These are phyloP conservation scores for Lathyrus tuberosus DNA, from an alignment of 306 rosid species.

Conservation along the genomic window DNA sequence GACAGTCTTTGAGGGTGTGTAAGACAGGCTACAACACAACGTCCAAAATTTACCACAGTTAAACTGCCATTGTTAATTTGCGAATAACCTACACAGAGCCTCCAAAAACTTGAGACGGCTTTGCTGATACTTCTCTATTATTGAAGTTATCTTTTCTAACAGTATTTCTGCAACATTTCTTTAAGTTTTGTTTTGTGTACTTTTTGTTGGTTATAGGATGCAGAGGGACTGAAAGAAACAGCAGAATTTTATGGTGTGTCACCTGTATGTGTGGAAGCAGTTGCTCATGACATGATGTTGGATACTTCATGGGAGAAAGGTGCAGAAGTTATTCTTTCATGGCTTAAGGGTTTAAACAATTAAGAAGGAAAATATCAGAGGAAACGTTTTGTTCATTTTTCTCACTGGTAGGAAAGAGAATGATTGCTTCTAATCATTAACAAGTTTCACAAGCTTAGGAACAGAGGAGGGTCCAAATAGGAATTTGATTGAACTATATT, in stretches of 20 bases:
- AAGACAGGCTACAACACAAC: no score
- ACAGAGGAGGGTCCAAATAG: constrained; percentile 19
- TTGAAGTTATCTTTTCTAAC: not conserved
- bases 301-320: constrained; percentile 80
- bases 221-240: constrained; percentile 72
- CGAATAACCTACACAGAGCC: no score
- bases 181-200: constrained; percentile 18
- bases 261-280: constrained; percentile 59
- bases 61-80: no score
- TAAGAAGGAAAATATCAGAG: constrained; percentile 19
- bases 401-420: not conserved
- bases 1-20: no score
- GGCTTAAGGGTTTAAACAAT: constrained; percentile 53
- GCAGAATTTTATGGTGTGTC: constrained; percentile 67
- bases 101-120: no score
- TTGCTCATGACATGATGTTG: constrained; percentile 92
- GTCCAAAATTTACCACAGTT: no score
- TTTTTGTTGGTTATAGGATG: constrained; percentile 52
- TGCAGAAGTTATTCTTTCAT: constrained; percentile 64
- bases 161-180: constrained; percentile 13
- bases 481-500: constrained; percentile 8
- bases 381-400: not conserved
- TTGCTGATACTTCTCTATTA: not conserved
- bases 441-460: no score
- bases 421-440: constrained; percentile 3